Evolutionary conservation across 352 stramenopile genomes (phyloP).

Genomic region (Phytophthora rubi): DNA sequence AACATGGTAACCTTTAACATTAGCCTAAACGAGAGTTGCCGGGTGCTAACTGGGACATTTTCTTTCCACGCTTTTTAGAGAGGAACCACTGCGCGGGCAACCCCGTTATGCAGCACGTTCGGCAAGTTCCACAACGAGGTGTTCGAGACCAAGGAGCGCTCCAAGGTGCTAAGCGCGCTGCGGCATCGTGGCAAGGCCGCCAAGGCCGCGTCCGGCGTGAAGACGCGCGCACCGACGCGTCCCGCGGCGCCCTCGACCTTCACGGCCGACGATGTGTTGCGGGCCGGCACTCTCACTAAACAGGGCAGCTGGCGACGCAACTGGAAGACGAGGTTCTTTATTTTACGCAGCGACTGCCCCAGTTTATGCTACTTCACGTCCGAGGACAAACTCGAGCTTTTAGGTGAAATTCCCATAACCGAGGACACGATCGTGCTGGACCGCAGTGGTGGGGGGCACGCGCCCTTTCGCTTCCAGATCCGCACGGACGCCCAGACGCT

Average conservation of each 20-base stretch:
- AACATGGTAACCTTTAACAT: neutral
- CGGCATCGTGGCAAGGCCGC: constrained; percentile 64
- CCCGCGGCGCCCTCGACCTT: constrained; percentile 55
- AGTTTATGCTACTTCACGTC: constrained; percentile 86
- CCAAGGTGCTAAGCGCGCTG: constrained; percentile 77
- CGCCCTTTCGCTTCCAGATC: constrained; percentile 75
- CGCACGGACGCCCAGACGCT: constrained; percentile 61
- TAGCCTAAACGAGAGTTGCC: neutral
- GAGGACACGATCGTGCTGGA: constrained; percentile 83
- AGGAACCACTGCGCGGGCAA: constrained; percentile 6
- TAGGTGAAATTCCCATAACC: constrained; percentile 73
- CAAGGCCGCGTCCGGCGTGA: constrained; percentile 23
- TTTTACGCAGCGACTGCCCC: constrained; percentile 74
- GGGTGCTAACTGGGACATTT: neutral
- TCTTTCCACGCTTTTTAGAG: neutral
- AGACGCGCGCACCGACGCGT: constrained; percentile 17
- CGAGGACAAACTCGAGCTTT: constrained; percentile 81
- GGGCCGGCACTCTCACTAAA: constrained; percentile 70
- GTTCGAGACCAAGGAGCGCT: constrained; percentile 82
- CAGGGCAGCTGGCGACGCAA: constrained; percentile 87
- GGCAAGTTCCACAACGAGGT: constrained; percentile 79
- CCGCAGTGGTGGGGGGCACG: constrained; percentile 54
- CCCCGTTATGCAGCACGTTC: constrained; percentile 56
- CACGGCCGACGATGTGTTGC: constrained; percentile 72
- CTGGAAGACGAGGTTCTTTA: constrained; percentile 88